A percentile compares a stretch with the other conserved stretches of the same genome.
Conservation (phyloP, 1,139 yeast species). For the Wickerhamiella infanticola region DNA sequence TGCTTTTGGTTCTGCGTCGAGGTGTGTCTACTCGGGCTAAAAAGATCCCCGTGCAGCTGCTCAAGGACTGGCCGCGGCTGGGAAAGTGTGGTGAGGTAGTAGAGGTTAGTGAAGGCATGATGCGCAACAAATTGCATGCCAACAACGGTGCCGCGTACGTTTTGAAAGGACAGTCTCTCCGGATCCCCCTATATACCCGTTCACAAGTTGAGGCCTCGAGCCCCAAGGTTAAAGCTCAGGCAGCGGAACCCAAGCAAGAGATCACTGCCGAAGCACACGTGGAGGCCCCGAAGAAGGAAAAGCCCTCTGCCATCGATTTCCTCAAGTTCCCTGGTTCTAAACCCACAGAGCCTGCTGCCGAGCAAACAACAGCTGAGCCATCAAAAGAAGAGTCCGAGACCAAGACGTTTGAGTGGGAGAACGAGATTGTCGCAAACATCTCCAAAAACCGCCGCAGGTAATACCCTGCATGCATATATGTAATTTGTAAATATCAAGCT, state of each 20-base stretch:
- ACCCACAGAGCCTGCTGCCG: not conserved
- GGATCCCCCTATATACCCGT: slow-evolving; percentile 43
- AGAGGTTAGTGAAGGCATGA: slow-evolving; percentile 62
- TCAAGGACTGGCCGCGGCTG: slow-evolving; percentile 43
- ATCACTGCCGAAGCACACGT: slow-evolving; percentile 1
- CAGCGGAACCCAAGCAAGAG: slow-evolving; percentile 4
- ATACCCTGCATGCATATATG: not conserved
- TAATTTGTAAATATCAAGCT: not conserved
- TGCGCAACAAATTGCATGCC: slow-evolving; percentile 66
- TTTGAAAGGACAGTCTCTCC: slow-evolving; percentile 37
- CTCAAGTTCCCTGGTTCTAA: slow-evolving; percentile 10
- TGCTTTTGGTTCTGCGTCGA: slow-evolving; percentile 4
- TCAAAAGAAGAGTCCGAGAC: not conserved
- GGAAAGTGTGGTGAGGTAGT: slow-evolving; percentile 61
- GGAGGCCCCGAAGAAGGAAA: slow-evolving; percentile 1
- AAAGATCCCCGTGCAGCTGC: slow-evolving; percentile 53
- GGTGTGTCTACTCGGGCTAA: slow-evolving; percentile 20
- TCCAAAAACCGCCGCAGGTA: slow-evolving; percentile 3
- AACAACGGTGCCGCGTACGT: slow-evolving; percentile 60
- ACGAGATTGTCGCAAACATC: slow-evolving; percentile 16
- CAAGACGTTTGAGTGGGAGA: slow-evolving; percentile 19
- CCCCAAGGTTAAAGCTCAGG: slow-evolving; percentile 3
- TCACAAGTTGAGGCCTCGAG: slow-evolving; percentile 9
- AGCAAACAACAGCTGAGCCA: slow-evolving; percentile 5
- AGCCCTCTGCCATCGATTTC: slow-evolving; percentile 10